Base-by-base conservation (phyloP, 345 rosid species). In the Schrenkiella parvula region DNA sequence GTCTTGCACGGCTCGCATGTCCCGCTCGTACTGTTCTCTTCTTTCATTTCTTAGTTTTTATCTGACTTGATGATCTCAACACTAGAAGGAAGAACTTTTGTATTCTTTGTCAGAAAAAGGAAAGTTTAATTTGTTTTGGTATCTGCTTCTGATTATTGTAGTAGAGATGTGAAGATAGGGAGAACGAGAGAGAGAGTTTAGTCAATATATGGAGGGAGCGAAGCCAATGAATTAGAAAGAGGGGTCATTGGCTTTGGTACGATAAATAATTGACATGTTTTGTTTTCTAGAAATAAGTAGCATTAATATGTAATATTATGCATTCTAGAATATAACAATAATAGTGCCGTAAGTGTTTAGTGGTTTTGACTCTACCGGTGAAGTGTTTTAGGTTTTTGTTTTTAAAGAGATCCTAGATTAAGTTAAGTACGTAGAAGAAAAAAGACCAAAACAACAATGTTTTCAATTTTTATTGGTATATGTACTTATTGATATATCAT, bases 1-100 rank as follows among this genome's bases (percentile, higher is more conserved):
- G 86, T 83, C 77, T 84, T 78, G 78, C 89, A 84, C 15, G 82
- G 82, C 21, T 84, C 76, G 67, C 88, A 83, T 9, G 74, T 77
- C 60, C 67, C 66, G 23, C 71, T 68, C 23, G 68, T 68, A 41
- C 25, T 35, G 18, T 54, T 60, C 51, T 60, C 69, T 61, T 68
- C 74, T 68, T 23, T 38, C 74, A 53, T 68, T 61, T 17, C 34
- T 68, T 38, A 29, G 1, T 35, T 5, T 18, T 25, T n/a, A n/a
- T 34, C 6, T 43, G 19, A 41, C 69, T 68, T 53, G 61, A 42
- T 19, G 68, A 29, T 41, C 31, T 67, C 5, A 47, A 38, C 53
- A 66, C 56, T 53, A 72, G 39, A 56, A 66, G 5, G 35, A 46
- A 10, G 23, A 14, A 37, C 3, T 8, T 10, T 57, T 13, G 39